Base-by-base conservation (phyloP, 495 filamentous ascomycete genomes). In the Trichoderma parareesei region DNA sequence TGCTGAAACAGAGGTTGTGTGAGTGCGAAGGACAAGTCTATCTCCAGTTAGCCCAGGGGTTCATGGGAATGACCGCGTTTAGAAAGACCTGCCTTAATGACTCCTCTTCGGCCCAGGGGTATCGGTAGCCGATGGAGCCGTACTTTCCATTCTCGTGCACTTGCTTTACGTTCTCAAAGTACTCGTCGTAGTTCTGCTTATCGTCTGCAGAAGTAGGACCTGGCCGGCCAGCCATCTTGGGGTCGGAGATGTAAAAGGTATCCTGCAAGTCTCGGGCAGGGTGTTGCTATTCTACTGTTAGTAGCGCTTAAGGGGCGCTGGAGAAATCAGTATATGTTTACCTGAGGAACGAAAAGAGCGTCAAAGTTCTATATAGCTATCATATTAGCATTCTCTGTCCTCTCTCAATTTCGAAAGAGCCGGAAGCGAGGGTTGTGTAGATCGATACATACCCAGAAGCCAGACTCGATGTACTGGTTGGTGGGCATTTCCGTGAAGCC, bases 231-330 rank as follows among this genome's bases (percentile, higher is more conserved):
- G 93, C 92, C 44, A 69, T 78, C 35, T 84, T 76, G 9, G 93
- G 94, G 69, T 98, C 93, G 59, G 92, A 91, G 71, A 97, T 92
- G 79, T 96, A 98, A 83, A 98, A 97, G 65, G 94, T 98, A 72
- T 98, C 93, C 83, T 97, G 94, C 43, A 96, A 79, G 71, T 97
- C 94, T 69, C 94, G 90, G 66, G 94, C 93, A 41, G 93, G 94
- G 74, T 97, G 94, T 82, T 97, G 93, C 77, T 57, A 14, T 4
- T 33, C 27, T 9, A 11, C 13, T 16, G 33, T 57, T 57, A 57
- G 53, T 10, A 27, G 27, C 3, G 33, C 20, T 37, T 13, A 13
- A 57, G 37, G 35, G 10, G 27, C 0, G 53, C 14, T 14, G 10
- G 13, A 14, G 0, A 10, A 3, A 3, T 37, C 5, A 6, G 13